Evolutionary conservation across 371 early-diverging fungal species (phyloP), one percentile per base, ranked within the genome.

Genomic region (Batkoa obscura): DNA sequence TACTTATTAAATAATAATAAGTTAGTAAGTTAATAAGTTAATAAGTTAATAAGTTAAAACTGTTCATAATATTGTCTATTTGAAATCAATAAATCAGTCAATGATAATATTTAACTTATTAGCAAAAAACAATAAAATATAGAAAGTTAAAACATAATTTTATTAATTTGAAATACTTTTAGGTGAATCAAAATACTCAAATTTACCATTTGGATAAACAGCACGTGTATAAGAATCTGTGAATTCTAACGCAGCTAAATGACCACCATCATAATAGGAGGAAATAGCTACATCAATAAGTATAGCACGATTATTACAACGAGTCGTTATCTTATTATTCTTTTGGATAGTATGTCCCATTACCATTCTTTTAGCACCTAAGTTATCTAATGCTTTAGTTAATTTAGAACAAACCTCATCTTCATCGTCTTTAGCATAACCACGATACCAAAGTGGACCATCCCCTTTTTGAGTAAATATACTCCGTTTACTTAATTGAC

Each of bases 261-360:
- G 41, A 10, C 57, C 37, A 9, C 82, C 84, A 63, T 84, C 53
- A 53, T 33, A 87, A 10, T 68, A 76, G 12, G 61, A 59, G 17
- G 79, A 78, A 38, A 84, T 82, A 15, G 85, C 88, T 43, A 84
- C 79, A 63, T 87, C 85, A 57, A 84, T 80, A 35, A 81, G 64
- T 30, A 79, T 60, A 17, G 77, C 69, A 43, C 69, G 69, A 13
- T 77, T 78, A n/a, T 70, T 63, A 59, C 82, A 84, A 1, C 81
- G 74, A 0, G 80, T 71, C 13, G 72, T 69, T 52, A 86, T 76
- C 35, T 64, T 59, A 2, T 81, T 81, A 46, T 70, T 68, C 31
- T 66, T 64, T 53, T 82, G 83, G 1, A 78, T 73, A 0, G 85
- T 84, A 56, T 87, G 87, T 1, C 84, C 87, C 35, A 84, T 71